Percentiles rank a stretch among this genome's conserved stretches.
These are phyloP conservation scores for Crithidia brevicula DNA, from an alignment of 208 protist species.

Conservation along the genomic window DNA sequence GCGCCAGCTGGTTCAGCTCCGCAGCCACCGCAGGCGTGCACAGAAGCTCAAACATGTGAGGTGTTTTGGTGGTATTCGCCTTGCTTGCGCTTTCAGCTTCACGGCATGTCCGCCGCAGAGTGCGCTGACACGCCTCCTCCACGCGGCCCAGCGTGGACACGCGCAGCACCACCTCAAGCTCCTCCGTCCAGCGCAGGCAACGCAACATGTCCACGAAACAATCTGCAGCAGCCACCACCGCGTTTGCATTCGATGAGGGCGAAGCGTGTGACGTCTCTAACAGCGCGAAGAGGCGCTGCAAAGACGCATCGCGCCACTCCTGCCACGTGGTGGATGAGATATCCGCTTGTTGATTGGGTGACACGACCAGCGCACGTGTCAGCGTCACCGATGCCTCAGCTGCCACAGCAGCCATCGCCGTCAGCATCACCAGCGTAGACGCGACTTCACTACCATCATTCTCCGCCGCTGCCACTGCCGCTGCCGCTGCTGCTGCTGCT, in stretches of 20 bases:
- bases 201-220: slow-evolving; percentile 22
- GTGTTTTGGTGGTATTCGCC: not conserved
- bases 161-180: slow-evolving; percentile 22
- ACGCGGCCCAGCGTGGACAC: slow-evolving; percentile 2
- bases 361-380: not conserved
- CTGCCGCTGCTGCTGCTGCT: not conserved
- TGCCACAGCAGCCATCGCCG: slow-evolving; percentile 23
- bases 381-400: slow-evolving; percentile 17
- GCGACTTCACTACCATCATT: not conserved
- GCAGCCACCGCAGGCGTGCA: slow-evolving; percentile 17
- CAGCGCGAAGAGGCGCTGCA: not conserved
- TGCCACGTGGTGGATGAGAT: no score
- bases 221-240: not conserved
- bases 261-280: not conserved
- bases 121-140: slow-evolving; percentile 10
- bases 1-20: slow-evolving; percentile 24
- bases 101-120: slow-evolving; percentile 11
- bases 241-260: not conserved
- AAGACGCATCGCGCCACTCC: slow-evolving; percentile 5
- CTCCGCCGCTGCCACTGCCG: not conserved
- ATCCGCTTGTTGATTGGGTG: not conserved
- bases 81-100: not conserved
- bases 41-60: slow-evolving; percentile 14
- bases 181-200: slow-evolving; percentile 28
- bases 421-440: slow-evolving; percentile 16